Evolutionary conservation across 202 grass and related monocot species (phyloP).

Genomic region (Zizania palustris): DNA sequence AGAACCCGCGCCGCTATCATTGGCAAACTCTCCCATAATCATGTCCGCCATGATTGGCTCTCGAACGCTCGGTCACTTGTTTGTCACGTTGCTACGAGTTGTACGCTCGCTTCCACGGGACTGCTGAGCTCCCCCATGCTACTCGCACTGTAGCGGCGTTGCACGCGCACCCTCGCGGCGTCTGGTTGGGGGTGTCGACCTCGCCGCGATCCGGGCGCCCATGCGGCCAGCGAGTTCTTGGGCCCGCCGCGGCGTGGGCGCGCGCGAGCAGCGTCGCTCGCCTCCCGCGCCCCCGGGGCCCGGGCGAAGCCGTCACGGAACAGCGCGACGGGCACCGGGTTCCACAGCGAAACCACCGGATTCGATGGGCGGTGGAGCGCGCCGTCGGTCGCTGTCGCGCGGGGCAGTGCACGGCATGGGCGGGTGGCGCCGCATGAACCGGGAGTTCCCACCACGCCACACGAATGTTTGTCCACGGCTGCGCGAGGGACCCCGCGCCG

Average conservation of each 20-base stretch:
- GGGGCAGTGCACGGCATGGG: background rate
- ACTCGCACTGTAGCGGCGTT: background rate
- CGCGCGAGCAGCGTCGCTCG: no score
- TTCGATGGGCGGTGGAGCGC: background rate
- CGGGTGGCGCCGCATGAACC: constrained; percentile 33
- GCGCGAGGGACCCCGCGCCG: constrained; percentile 19
- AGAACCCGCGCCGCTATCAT: constrained; percentile 34
- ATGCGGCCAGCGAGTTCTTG: constrained; percentile 34
- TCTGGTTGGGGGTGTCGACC: constrained; percentile 6
- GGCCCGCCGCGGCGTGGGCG: constrained; percentile 25
- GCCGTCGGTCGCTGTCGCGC: constrained; percentile 1
- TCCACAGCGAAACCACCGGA: constrained; percentile 2
- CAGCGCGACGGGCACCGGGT: background rate
- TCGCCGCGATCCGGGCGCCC: constrained; percentile 31
- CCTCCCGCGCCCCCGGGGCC: no score
- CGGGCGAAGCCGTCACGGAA: constrained; percentile 22
- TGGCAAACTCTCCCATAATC: constrained; percentile 28
- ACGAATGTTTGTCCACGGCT: constrained; percentile 56
- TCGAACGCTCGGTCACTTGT: background rate
- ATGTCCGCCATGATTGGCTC: constrained; percentile 44
- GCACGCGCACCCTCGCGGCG: background rate
- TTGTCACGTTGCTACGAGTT: background rate
- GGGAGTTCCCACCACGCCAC: constrained; percentile 29
- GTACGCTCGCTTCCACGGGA: constrained; percentile 30
- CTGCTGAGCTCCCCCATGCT: constrained; percentile 19